Percentiles rank a stretch among this genome's conserved stretches.
These are phyloP conservation scores for Xerocomellus chrysenteron DNA, from an alignment of 768 basidiomycete genomes.

Conservation along the genomic window DNA sequence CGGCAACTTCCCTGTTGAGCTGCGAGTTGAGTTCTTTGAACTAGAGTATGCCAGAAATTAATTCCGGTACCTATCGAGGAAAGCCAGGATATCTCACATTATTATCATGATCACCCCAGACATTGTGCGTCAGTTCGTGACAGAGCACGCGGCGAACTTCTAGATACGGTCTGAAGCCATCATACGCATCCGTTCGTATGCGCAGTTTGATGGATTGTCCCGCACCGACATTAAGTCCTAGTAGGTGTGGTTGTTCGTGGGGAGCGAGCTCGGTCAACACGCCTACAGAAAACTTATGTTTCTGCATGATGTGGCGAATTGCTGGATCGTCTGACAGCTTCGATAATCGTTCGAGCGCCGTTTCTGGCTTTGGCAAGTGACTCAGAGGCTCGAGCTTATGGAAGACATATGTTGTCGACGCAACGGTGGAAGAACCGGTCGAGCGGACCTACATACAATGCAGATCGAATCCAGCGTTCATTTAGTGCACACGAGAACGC, in stretches of 20 bases:
- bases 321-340: constrained; percentile 70
- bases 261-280: constrained; percentile 76
- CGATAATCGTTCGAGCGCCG: constrained; percentile 53
- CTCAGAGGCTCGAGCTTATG: constrained; percentile 60
- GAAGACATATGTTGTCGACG: constrained; percentile 55
- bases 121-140: constrained; percentile 77
- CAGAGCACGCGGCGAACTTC: constrained; percentile 69
- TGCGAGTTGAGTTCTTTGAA: constrained; percentile 77
- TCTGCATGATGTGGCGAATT: constrained; percentile 67
- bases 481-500: not conserved
- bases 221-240: constrained; percentile 65
- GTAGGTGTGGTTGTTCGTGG: constrained; percentile 66
- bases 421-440: constrained; percentile 41
- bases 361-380: constrained; percentile 62
- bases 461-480: not conserved
- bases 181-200: constrained; percentile 66
- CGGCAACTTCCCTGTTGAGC: constrained; percentile 69
- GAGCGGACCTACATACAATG: constrained; percentile 54
- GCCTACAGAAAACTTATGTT: constrained; percentile 66
- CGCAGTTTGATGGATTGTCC: constrained; percentile 68
- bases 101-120: constrained; percentile 70
- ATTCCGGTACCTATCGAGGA: not conserved
- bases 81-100: constrained; percentile 46
- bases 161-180: constrained; percentile 66
- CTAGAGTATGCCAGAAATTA: constrained; percentile 25